Base-by-base conservation (phyloP, 257 asterid species). In the Plantago major region DNA sequence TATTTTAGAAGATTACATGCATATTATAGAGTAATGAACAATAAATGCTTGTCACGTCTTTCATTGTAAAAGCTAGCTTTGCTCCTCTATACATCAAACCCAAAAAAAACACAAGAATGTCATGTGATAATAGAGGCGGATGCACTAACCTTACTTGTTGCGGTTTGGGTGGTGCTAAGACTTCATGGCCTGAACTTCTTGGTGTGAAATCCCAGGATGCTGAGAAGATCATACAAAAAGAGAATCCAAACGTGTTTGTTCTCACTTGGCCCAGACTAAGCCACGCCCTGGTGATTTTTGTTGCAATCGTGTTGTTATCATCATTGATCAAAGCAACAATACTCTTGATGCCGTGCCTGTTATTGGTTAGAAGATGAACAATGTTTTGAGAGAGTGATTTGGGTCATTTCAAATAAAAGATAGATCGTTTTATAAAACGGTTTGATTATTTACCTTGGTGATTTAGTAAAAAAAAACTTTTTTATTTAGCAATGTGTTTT, bases 281-380 rank as follows among this genome's bases (percentile, higher is more conserved):
- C 9, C 4, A 22, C 4, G 13, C 17, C 58, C 58, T 0, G 37
- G 38, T 52, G 58, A 52, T 11, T 52, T 52, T 17, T 52, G 58
- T 7, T 52, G 58, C 58, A 52, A 52, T 0, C 12, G 58, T 6
- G 42, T 52, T 22, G 26, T 22, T 5, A 7, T 52, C 7, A 18
- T 17, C 10, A 0, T 52, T 3, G 58, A 52, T 11, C n/a, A 30
- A 30, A 5, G 3, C 18, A 10, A 0, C 1, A 3, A 22, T 38
- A 3, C 0, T 4, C 37, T 52, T 52, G 8, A 0, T 33, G 10
- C 9, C 14, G 16, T 52, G 0, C 58, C 58, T 6, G 2, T 9
- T 11, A 38, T 52, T 5, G 58, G 58, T 26, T 52, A 52, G 58
- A 52, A 9, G 2, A 46, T 80, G 84, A 33, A 33, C 6, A 7